Percentiles rank a stretch among this genome's conserved stretches.
Evolutionary conservation across 768 basidiomycete genomes (phyloP).

Genomic region (Tylopilus subfusipes): DNA sequence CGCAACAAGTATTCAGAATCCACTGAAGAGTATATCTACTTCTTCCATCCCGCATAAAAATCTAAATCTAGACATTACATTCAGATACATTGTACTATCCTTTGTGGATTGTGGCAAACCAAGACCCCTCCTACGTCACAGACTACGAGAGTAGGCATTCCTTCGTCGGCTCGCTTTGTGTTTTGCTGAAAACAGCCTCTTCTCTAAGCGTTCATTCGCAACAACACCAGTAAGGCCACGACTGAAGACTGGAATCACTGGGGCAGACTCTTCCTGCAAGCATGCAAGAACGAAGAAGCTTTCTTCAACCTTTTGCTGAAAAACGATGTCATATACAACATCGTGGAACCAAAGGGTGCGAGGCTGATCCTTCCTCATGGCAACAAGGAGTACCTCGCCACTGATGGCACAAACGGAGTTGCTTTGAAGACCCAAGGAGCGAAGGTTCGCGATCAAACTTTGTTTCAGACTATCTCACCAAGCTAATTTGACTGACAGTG

Average conservation of each 20-base stretch:
- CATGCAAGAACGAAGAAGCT: not conserved
- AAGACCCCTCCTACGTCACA: not conserved
- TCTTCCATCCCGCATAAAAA: not conserved
- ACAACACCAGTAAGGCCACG: not conserved
- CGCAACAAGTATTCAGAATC: not conserved
- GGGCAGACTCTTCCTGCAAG: not conserved
- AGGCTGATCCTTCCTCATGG: not conserved
- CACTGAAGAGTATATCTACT: not conserved
- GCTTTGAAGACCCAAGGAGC: not conserved
- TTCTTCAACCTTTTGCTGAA: not conserved
- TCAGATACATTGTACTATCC: not conserved
- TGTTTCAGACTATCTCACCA: not conserved
- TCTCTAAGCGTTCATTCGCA: not conserved
- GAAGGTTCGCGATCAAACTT: not conserved
- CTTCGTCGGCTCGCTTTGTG: not conserved
- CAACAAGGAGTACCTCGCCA: not conserved
- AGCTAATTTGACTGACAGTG: not conserved
- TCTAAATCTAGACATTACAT: not conserved
- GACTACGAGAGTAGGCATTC: not conserved
- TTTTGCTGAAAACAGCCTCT: not conserved
- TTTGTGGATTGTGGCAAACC: not conserved
- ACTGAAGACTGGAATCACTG: not conserved
- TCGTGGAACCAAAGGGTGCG: not conserved
- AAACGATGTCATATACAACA: not conserved
- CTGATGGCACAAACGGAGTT: not conserved